Evolutionary conservation across 2,329 filamentous ascomycete species (phyloP).

Genomic region (Helotiales sp.): DNA sequence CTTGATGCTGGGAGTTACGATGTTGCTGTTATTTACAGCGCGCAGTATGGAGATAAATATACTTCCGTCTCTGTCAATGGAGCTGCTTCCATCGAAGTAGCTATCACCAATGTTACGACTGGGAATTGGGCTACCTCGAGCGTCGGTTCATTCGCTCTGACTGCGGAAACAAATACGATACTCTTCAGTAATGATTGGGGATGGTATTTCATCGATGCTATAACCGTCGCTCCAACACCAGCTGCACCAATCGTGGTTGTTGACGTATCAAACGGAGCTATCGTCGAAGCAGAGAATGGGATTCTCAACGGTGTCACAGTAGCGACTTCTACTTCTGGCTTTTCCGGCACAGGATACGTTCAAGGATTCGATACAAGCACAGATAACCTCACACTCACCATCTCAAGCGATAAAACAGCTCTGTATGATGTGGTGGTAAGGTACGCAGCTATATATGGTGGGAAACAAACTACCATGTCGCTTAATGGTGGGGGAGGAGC

Average conservation of each 20-base stretch:
- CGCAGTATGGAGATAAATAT: slow-evolving; percentile 47
- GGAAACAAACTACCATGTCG: slow-evolving; percentile 44
- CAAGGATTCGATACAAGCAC: slow-evolving; percentile 43
- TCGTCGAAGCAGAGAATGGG: slow-evolving; percentile 43
- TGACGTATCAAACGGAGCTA: slow-evolving; percentile 18
- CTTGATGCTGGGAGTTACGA: slow-evolving; percentile 42
- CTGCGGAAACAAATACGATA: slow-evolving; percentile 44
- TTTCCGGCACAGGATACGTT: slow-evolving; percentile 46
- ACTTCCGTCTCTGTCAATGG: slow-evolving; percentile 45
- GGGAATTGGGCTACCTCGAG: slow-evolving; percentile 40
- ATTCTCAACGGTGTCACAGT: slow-evolving; percentile 42
- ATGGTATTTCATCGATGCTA: slow-evolving; percentile 47
- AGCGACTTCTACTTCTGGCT: slow-evolving; percentile 42
- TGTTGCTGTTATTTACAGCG: slow-evolving; percentile 44
- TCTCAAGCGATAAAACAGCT: slow-evolving; percentile 36
- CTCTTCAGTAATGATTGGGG: slow-evolving; percentile 49
- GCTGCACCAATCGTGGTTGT: slow-evolving; percentile 12
- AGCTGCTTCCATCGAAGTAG: slow-evolving; percentile 43
- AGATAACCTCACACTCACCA: slow-evolving; percentile 46
- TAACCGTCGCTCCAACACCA: slow-evolving; percentile 30
- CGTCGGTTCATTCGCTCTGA: slow-evolving; percentile 45
- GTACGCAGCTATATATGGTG: slow-evolving; percentile 47
- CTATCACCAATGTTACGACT: slow-evolving; percentile 38
- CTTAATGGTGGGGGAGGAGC: slow-evolving; percentile 44
- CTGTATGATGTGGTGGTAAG: slow-evolving; percentile 46